A percentile compares a stretch with the other conserved stretches of the same genome.
These are phyloP conservation scores for Fusarium brachygibbosum DNA, from an alignment of 2,329 filamentous ascomycete species.

Conservation along the genomic window DNA sequence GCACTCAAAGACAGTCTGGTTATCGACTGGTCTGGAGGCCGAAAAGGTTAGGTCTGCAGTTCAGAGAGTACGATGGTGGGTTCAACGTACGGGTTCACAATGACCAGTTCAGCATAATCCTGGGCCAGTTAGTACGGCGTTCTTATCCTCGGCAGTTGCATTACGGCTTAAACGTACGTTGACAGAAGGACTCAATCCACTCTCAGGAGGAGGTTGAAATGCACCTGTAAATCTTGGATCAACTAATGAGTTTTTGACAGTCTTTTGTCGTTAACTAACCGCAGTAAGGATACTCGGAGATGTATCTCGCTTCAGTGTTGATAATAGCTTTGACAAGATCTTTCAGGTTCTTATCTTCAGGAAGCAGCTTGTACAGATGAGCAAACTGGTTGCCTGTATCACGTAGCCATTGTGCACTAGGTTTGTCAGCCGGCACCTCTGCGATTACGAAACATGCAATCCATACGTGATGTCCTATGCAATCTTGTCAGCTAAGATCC, in stretches of 20 bases:
- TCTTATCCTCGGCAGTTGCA: too few relatives aligned
- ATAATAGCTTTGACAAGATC: slow-evolving; percentile 27
- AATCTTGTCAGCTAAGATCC: not conserved
- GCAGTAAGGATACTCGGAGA: slow-evolving; percentile 25
- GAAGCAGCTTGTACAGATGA: slow-evolving; percentile 24
- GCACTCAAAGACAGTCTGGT: slow-evolving; percentile 31
- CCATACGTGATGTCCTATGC: slow-evolving; percentile 20
- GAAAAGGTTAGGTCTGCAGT: not conserved
- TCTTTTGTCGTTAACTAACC: not conserved
- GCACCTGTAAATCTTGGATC: not conserved
- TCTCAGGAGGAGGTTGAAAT: slow-evolving; percentile 27
- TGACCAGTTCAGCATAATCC: slow-evolving; percentile 27
- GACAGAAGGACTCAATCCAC: slow-evolving; percentile 19
- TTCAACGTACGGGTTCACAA: slow-evolving; percentile 5
- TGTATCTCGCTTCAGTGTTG: slow-evolving; percentile 31
- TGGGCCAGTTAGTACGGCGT: not conserved
- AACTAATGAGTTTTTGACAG: not conserved
- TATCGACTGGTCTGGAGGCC: slow-evolving; percentile 13
- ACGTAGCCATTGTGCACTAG: slow-evolving; percentile 24
- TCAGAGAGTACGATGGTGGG: rapidly evolving
- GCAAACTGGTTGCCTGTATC: slow-evolving; percentile 31
- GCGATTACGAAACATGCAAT: not conserved
- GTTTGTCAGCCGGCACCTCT: not conserved
- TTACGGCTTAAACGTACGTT: slow-evolving; percentile 4
- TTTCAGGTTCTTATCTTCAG: slow-evolving; percentile 20